Conservation (phyloP, 2,329 filamentous ascomycete genomes). For the Cladosporium sp. region DNA sequence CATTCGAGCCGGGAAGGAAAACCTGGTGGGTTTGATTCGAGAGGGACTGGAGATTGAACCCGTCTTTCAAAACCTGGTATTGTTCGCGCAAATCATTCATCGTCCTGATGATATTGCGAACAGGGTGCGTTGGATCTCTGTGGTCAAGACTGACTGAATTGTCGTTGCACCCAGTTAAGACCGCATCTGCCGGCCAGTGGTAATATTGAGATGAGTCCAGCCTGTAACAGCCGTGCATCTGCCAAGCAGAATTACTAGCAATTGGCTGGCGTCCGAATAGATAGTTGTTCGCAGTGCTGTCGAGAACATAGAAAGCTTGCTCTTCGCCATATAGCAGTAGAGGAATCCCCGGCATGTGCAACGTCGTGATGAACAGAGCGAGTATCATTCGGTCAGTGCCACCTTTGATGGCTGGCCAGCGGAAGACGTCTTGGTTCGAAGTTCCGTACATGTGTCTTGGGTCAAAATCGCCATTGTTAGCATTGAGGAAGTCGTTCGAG, state of each 20-base stretch:
- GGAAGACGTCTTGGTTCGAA: slow-evolving; percentile 63
- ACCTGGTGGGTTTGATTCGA: slow-evolving; percentile 54
- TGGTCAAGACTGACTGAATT: slow-evolving; percentile 57
- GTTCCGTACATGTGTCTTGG: slow-evolving; percentile 62
- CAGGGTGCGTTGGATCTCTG: slow-evolving; percentile 57
- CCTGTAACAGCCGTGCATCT: slow-evolving; percentile 60
- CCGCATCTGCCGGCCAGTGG: slow-evolving; percentile 53
- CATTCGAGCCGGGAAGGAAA: slow-evolving; percentile 50
- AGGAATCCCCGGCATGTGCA: slow-evolving; percentile 59
- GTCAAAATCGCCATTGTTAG: slow-evolving; percentile 58
- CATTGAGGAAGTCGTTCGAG: slow-evolving; percentile 58
- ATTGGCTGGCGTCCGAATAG: slow-evolving; percentile 63
- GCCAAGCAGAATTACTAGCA: slow-evolving; percentile 59
- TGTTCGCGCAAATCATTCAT: slow-evolving; percentile 58
- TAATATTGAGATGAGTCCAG: slow-evolving; percentile 55
- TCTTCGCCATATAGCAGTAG: slow-evolving; percentile 63
- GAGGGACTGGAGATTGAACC: slow-evolving; percentile 51
- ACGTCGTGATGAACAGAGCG: slow-evolving; percentile 56
- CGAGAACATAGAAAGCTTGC: slow-evolving; percentile 60
- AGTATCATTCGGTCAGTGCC: slow-evolving; percentile 56
- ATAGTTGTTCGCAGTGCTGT: slow-evolving; percentile 62
- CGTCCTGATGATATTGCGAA: slow-evolving; percentile 57
- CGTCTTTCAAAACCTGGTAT: slow-evolving; percentile 59
- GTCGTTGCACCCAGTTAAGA: slow-evolving; percentile 54
- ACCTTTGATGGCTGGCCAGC: slow-evolving; percentile 57